These are phyloP conservation scores for Pseudognaphalium luteoalbum DNA, from an alignment of 129 eudicot genomes.

Conservation along the genomic window DNA sequence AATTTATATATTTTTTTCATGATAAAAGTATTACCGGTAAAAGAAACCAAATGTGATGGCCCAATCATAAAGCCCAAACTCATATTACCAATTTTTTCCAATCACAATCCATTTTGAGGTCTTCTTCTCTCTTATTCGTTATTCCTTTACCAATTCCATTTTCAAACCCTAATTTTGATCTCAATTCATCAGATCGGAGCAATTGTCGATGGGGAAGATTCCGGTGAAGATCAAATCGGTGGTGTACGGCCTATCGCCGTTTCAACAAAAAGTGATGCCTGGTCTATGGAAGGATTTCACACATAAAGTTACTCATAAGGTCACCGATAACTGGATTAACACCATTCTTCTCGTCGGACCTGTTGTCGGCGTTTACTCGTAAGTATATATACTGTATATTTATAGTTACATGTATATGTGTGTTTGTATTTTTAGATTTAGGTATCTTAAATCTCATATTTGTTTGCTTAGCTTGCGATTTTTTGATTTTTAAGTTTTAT, in stretches of 20 bases:
- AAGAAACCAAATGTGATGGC: not conserved
- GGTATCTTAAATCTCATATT: not conserved
- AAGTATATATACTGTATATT: constrained; percentile 8
- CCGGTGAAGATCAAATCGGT: constrained; percentile 83
- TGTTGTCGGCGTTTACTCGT: constrained; percentile 68
- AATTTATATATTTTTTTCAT: no score
- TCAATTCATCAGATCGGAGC: not conserved
- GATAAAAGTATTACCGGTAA: no score
- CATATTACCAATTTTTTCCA: no score
- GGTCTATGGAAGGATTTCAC: constrained; percentile 80
- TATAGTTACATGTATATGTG: not conserved
- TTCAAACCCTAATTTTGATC: not conserved
- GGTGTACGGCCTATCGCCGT: constrained; percentile 75
- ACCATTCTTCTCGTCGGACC: constrained; percentile 66
- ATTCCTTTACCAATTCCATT: not conserved
- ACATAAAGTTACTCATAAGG: constrained; percentile 64
- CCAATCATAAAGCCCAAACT: not conserved
- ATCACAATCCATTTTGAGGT: not conserved
- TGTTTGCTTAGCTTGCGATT: not conserved
- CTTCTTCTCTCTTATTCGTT: not conserved
- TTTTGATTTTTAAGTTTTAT: no score
- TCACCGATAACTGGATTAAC: constrained; percentile 72
- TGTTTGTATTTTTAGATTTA: not conserved
- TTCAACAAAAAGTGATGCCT: constrained; percentile 91
- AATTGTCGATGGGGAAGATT: constrained; percentile 52